Evolutionary conservation across 2,329 filamentous ascomycete genomes (phyloP), one percentile per base, ranked within the genome.

Genomic region (Drechslerella coelobrocha): DNA sequence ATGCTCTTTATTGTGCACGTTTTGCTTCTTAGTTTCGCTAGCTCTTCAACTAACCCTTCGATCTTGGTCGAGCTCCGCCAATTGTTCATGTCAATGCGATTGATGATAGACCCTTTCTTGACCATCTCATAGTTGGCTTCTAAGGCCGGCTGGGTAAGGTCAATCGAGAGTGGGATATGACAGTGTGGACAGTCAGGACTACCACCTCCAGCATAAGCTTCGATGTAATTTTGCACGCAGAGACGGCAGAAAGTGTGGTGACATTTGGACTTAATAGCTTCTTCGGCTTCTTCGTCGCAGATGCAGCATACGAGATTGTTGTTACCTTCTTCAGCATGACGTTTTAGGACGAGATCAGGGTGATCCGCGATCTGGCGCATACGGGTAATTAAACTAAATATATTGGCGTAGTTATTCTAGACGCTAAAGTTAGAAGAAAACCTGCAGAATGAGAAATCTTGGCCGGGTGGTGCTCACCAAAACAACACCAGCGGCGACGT

Each of bases 61-160:
- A 99, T 99, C 82, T 99, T 99, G 72, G 92, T 97, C 0, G 92
- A 97, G 0, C 91, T 96, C 0, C 92, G 96, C 94, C 94, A 99
- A 76, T 97, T 90, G 78, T 96, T 91, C 92, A 97, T 97, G 80
- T 93, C 91, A 81, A 99, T 97, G 61, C 94, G 90, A 79, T 97
- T 97, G 83, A 97, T 95, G 78, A 99, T 99, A 1, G 92, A 96
- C 12, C 88, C 92, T 80, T 97, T 97, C 84, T 96, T 97, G 68
- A 96, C 87, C 5, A 88, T 81, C 1, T 86, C 84, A 78, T 93
- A 90, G 72, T 97, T 91, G 79, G 97, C 92, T 79, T 96, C 92
- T 59, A 97, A 92, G 74, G 96, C 92, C 0, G 92, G 91, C 80
- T 97, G 92, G 78, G 97, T 93, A 39, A 97, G 86, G 78, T 99